Evolutionary conservation across 1,284 basidiomycete genomes (phyloP).

Genomic region (Ceratobasidium sp.): DNA sequence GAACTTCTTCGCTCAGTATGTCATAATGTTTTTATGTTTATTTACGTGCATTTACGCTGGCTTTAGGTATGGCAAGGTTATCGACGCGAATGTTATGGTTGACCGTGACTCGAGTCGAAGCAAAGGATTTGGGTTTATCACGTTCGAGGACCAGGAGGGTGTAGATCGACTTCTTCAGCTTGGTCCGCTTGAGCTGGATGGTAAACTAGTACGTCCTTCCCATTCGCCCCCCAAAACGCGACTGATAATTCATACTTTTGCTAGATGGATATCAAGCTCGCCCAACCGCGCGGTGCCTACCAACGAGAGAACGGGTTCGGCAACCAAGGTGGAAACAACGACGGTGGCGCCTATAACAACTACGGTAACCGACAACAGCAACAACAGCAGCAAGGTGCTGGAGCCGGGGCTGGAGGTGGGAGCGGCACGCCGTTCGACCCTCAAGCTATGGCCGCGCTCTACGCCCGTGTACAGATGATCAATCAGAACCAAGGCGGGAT

Average conservation of each 20-base stretch:
- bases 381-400: constrained; percentile 15
- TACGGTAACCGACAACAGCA: constrained; percentile 31
- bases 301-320: constrained; percentile 68
- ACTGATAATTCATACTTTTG: background rate
- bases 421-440: constrained; percentile 78
- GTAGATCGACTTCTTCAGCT: constrained; percentile 88
- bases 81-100: constrained; percentile 98
- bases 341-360: constrained; percentile 47
- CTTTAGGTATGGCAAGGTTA: constrained; percentile 78
- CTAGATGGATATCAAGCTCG: constrained; percentile 96
- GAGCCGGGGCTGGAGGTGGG: background rate
- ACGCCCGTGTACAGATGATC: constrained; percentile 76
- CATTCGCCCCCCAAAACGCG: background rate
- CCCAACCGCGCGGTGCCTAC: constrained; percentile 80
- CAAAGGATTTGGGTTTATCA: constrained; percentile 98
- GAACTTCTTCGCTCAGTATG: constrained; percentile 87
- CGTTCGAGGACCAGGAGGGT: constrained; percentile 87
- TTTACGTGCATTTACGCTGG: background rate
- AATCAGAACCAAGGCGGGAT: constrained; percentile 56
- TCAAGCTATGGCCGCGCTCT: constrained; percentile 81
- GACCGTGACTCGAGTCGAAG: constrained; percentile 96
- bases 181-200: constrained; percentile 89
- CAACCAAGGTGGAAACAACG: constrained; percentile 41
- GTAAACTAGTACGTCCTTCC: constrained; percentile 79
- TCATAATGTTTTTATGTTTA: background rate